Conservation (phyloP, 179 eudicot species). For the Silene vulgaris region DNA sequence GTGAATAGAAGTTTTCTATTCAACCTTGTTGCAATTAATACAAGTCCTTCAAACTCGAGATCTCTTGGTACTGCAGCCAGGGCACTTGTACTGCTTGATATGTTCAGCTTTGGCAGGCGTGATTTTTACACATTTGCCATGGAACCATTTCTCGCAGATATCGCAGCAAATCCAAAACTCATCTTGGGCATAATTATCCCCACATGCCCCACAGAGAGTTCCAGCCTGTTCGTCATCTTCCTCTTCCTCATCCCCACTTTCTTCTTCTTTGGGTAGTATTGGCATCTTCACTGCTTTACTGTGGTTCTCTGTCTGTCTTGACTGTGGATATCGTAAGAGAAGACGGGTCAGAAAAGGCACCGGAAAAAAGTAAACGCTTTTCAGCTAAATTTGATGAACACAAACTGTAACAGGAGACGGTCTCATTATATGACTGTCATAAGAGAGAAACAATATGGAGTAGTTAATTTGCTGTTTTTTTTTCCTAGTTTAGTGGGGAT, state of each 20-base stretch:
- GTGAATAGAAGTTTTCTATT: constrained; percentile 22
- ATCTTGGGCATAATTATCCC: constrained; percentile 50
- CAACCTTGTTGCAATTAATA: constrained; percentile 16
- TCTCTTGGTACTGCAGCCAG: constrained; percentile 59
- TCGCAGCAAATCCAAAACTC: constrained; percentile 89
- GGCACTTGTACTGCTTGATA: constrained; percentile 84
- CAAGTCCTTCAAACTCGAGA: constrained; percentile 36
- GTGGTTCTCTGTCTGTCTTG: constrained; percentile 36
- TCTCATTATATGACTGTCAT: neutral
- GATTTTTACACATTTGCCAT: constrained; percentile 74
- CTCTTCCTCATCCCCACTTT: constrained; percentile 48
- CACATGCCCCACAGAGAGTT: constrained; percentile 71
- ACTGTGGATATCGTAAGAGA: constrained; percentile 7
- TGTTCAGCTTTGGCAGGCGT: constrained; percentile 81
- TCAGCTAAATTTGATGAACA: neutral
- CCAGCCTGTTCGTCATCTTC: constrained; percentile 58
- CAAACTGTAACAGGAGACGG: neutral
- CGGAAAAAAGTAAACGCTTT: neutral
- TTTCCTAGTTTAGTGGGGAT: neutral
- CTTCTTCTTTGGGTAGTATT: constrained; percentile 48
- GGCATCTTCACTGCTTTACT: constrained; percentile 43
- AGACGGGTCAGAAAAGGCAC: neutral
- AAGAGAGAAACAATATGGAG: neutral
- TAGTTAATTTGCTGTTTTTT: neutral
- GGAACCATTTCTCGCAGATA: constrained; percentile 76